Conservation (phyloP, 257 asterid genomes). For the Rhazya stricta region DNA sequence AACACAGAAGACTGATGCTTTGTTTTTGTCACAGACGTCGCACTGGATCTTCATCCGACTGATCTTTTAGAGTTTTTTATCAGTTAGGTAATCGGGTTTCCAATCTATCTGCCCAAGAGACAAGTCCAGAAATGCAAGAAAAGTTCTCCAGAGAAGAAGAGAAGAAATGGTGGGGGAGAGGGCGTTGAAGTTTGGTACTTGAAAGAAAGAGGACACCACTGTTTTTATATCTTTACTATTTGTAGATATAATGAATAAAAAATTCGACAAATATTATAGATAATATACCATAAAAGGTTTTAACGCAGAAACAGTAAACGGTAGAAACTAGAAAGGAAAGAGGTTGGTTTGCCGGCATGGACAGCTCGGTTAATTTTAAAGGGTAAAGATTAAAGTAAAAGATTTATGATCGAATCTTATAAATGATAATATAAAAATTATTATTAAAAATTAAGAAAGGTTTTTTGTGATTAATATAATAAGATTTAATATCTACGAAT, state of each 20-base stretch:
- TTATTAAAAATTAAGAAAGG: too few relatives aligned
- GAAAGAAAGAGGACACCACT: conserved; percentile 5
- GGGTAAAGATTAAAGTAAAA: too few relatives aligned
- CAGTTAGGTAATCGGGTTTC: not conserved
- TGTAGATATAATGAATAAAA: conserved; percentile 22
- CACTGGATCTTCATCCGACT: conserved; percentile 78
- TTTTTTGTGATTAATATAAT: too few relatives aligned
- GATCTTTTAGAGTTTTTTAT: not conserved
- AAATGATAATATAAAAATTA: too few relatives aligned
- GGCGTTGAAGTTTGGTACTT: conserved; percentile 19
- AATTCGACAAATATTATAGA: not conserved
- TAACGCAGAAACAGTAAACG: not conserved
- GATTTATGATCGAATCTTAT: too few relatives aligned
- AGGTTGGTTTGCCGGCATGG: not conserved
- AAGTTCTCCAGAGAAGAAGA: conserved; percentile 3
- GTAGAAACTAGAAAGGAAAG: conserved; percentile 6
- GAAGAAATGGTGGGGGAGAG: not conserved
- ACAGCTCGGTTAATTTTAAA: too few relatives aligned
- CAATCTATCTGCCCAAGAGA: not conserved
- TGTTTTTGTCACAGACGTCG: conserved; percentile 70
- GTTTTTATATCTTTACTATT: conserved; percentile 15
- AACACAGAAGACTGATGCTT: conserved; percentile 57
- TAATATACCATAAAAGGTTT: not conserved
- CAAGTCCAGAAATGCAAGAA: not conserved
- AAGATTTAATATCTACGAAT: too few relatives aligned